phyloP scores from a whole-genome alignment of 108 stramenopile genomes.

The Ochromonas danica region DNA sequence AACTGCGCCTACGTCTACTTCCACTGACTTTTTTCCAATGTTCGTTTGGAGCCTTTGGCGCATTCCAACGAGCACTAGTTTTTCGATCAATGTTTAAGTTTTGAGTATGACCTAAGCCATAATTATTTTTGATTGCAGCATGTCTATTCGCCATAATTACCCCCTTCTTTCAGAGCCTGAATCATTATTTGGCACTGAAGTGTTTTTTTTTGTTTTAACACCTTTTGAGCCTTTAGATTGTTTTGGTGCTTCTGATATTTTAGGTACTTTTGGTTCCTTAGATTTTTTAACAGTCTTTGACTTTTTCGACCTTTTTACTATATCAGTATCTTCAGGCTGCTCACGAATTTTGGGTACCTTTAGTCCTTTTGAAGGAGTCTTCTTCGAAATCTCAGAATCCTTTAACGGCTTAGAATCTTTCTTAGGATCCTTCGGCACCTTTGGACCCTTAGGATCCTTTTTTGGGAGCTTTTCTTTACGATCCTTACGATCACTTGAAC shows the following conservation, averaged over 20 bases:
- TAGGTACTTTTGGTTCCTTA: conserved; percentile 16
- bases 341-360: conserved; percentile 15
- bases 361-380: conserved; percentile 15
- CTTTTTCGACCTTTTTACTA: conserved; percentile 17
- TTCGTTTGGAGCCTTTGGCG: conserved; percentile 13
- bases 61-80: conserved; percentile 15
- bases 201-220: conserved; percentile 18
- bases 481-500: conserved; percentile 15
- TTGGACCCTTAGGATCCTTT: conserved; percentile 15
- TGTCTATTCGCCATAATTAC: conserved; percentile 16
- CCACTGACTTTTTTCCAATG: conserved; percentile 15
- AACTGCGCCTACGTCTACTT: conserved; percentile 14
- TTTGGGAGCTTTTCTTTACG: conserved; percentile 15
- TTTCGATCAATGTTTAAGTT: conserved; percentile 17
- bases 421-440: conserved; percentile 13
- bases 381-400: conserved; percentile 15
- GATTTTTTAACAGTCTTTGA: conserved; percentile 17
- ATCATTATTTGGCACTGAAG: conserved; percentile 16
- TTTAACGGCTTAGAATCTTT: conserved; percentile 17
- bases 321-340: conserved; percentile 15
- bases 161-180: conserved; percentile 13
- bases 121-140: conserved; percentile 17
- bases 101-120: conserved; percentile 15
- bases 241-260: conserved; percentile 17
- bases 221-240: conserved; percentile 15